phyloP scores from a whole-genome alignment of 1,284 basidiomycete genomes.

The Ustilago nuda region DNA sequence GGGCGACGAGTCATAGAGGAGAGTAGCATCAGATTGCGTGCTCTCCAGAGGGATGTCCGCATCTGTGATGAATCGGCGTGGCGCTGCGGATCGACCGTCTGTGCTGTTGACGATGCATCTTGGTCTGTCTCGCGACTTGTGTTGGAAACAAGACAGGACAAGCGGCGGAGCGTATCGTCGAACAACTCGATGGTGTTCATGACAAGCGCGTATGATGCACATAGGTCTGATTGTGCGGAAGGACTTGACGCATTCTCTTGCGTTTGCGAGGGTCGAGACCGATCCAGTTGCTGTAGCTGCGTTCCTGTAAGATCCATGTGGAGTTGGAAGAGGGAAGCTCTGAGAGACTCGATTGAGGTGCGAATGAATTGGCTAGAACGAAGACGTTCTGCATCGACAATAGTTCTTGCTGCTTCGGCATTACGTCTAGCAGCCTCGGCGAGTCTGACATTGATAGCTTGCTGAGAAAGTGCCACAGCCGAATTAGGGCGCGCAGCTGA shows the following conservation, averaged over 20 bases:
- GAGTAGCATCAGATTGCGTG: conserved; percentile 33
- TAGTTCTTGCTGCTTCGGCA: conserved; percentile 35
- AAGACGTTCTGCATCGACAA: conserved; percentile 32
- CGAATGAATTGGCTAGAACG: conserved; percentile 31
- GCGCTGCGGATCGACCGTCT: conserved; percentile 5
- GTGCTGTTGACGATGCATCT: background rate
- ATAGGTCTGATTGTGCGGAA: conserved; percentile 7
- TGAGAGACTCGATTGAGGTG: conserved; percentile 40
- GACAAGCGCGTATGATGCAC: conserved; percentile 29
- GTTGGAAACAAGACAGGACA: conserved; percentile 30
- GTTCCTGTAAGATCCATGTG: conserved; percentile 36
- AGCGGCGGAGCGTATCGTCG: conserved; percentile 39
- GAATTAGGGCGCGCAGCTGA: background rate
- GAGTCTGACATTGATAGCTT: conserved; percentile 22
- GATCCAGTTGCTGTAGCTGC: conserved; percentile 25
- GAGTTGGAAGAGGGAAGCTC: conserved; percentile 37
- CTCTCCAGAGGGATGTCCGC: conserved; percentile 37
- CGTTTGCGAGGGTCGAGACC: background rate
- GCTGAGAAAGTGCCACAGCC: conserved; percentile 9
- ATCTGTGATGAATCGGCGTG: conserved; percentile 25
- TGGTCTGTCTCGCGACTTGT: conserved; percentile 1
- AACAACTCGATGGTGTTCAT: conserved; percentile 46
- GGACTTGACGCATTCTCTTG: background rate
- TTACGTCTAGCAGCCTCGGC: conserved; percentile 38
- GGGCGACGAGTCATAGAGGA: conserved; percentile 27